Base-by-base conservation (phyloP, 2,329 filamentous ascomycete genomes). In the Leptoxyphium fumago region DNA sequence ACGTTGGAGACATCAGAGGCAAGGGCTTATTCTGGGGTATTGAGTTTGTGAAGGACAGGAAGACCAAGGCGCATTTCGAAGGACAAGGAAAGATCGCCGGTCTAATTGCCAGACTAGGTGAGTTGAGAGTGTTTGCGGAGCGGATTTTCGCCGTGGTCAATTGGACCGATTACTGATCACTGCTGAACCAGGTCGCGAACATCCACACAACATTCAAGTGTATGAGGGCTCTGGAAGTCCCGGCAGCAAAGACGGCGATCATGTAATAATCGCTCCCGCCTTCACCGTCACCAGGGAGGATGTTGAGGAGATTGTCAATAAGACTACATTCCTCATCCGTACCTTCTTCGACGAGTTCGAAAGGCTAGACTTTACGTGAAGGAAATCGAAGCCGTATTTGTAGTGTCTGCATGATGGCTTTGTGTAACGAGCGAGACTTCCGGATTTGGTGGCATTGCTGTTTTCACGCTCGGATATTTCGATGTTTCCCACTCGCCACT, bases 221-320 rank as follows among this genome's bases (percentile, higher is more conserved):
- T 85, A 84, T 55, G 76, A 77, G 1, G 79, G 78, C 0, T 63
- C 64, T 0, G 80, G 80, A 1, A 77, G 76, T 0, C 73, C 67
- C 0, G 77, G 83, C 39, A 67, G 72, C 1, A 55, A 58, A n/a
- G 56, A 57, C 1, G 82, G 82, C 9, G 83, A 88, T 54, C 80
- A 84, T 58, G 65, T 85, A 30, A 68, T 87, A 21, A 54, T 88
- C 10, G 74, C 80, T 1, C 83, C 83, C 5, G 71, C 82, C 1
- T 85, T 78, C 61, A 84, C 74, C 39, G 68, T 80, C 17, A 76
- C 70, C 1, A 61, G 62, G 38, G 65, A 66, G 7, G 75, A 82
- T 15, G 64, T 83, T 42, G 66, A 74, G 11, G 55, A 64, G 18
- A 73, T 82, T 43, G 75, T 75, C 2, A 62, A 70, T 14, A 67